A percentile compares a stretch with the other conserved stretches of the same genome.
These are phyloP conservation scores for Colletotrichum australisinense DNA, from an alignment of 2,329 filamentous ascomycete genomes.

Conservation along the genomic window DNA sequence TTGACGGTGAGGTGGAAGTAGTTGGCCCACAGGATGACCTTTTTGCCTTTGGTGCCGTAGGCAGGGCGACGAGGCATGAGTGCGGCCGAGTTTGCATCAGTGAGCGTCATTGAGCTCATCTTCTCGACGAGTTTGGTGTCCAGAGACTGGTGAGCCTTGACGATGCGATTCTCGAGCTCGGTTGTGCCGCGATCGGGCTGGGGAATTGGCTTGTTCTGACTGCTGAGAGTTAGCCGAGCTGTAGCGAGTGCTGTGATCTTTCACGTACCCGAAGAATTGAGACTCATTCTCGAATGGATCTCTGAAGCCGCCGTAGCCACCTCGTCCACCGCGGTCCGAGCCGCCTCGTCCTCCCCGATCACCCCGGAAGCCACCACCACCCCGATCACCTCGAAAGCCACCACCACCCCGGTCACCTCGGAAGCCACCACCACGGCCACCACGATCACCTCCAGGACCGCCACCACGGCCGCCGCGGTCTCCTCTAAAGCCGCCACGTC, in stretches of 20 bases:
- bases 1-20: slow-evolving; percentile 60
- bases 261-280: slow-evolving; percentile 29
- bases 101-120: slow-evolving; percentile 49
- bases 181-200: slow-evolving; percentile 43
- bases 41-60: slow-evolving; percentile 57
- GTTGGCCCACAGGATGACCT: slow-evolving; percentile 64
- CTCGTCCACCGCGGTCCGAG: slow-evolving; percentile 27
- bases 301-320: slow-evolving; percentile 36
- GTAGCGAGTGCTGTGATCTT: slow-evolving; percentile 28
- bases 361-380: slow-evolving; percentile 10
- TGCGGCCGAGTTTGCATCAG: slow-evolving; percentile 29
- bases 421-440: slow-evolving; percentile 22
- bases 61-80: slow-evolving; percentile 58
- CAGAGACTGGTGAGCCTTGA: slow-evolving; percentile 44
- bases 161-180: slow-evolving; percentile 54
- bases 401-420: slow-evolving; percentile 31
- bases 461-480: slow-evolving; percentile 35
- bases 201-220: slow-evolving; percentile 29
- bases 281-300: slow-evolving; percentile 36
- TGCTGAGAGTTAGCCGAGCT: slow-evolving; percentile 2
- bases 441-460: slow-evolving; percentile 31
- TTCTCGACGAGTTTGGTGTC: slow-evolving; percentile 45
- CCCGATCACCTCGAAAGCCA: slow-evolving; percentile 28
- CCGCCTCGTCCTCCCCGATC: slow-evolving; percentile 23
- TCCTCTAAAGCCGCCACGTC: slow-evolving; percentile 33